Percentiles rank a stretch among this genome's conserved stretches.
Conservation (phyloP, 176 grass and related monocot genomes). For the Paspalum vaginatum region DNA sequence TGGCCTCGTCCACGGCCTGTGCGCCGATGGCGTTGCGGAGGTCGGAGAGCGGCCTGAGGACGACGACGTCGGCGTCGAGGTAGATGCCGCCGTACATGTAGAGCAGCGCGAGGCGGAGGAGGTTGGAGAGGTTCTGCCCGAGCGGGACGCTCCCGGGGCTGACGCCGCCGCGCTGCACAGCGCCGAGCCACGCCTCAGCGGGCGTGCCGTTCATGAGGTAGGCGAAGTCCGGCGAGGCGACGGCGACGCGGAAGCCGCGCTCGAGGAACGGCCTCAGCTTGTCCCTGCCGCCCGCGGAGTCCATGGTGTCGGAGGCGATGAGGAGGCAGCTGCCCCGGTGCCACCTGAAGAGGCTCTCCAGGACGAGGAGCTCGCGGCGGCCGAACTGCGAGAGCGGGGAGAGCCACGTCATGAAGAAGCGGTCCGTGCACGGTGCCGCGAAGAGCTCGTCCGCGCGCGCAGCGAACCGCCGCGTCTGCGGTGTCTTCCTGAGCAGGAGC, state of each 20-base stretch:
- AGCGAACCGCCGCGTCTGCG: constrained; percentile 50
- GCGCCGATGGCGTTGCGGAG: constrained; percentile 79
- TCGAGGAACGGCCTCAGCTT: constrained; percentile 61
- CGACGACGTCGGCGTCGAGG: constrained; percentile 79
- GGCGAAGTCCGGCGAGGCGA: constrained; percentile 61
- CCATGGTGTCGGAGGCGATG: constrained; percentile 74
- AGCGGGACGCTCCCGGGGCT: constrained; percentile 65
- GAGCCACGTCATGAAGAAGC: constrained; percentile 92
- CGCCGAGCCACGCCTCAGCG: constrained; percentile 55
- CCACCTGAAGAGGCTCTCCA: constrained; percentile 89
- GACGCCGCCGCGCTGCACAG: constrained; percentile 49
- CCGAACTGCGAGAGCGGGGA: constrained; percentile 65
- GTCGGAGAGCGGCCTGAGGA: constrained; percentile 51
- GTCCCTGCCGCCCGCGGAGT: constrained; percentile 47
- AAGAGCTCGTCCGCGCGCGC: constrained; percentile 56
- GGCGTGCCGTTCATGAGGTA: constrained; percentile 63
- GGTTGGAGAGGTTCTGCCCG: constrained; percentile 94
- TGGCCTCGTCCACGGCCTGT: constrained; percentile 58
- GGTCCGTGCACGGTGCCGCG: constrained; percentile 39
- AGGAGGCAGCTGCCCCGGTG: constrained; percentile 77
- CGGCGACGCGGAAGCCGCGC: constrained; percentile 52
- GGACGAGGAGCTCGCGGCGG: constrained; percentile 60
- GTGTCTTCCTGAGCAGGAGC: constrained; percentile 29
- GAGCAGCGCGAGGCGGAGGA: constrained; percentile 71
- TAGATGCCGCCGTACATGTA: constrained; percentile 80